A percentile compares a stretch with the other conserved stretches of the same genome.
phyloP scores from a whole-genome alignment of 2,329 filamentous ascomycete species.

The Curvularia sp. region DNA sequence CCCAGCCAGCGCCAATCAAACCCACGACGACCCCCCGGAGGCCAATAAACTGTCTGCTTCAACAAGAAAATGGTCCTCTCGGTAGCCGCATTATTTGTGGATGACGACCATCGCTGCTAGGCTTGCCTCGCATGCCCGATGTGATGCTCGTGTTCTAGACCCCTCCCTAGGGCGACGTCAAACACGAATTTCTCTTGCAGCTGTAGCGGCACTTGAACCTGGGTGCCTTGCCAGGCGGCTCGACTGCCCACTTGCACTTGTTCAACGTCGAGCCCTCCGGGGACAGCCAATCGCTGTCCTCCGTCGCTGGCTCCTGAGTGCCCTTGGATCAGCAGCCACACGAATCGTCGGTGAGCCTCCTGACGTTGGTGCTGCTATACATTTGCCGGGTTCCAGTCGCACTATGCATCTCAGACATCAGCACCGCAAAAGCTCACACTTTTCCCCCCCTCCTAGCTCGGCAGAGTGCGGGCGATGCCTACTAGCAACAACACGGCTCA shows the following conservation, averaged over 20 bases:
- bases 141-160: constrained; percentile 44
- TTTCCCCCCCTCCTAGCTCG: background rate
- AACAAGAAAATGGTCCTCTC: constrained; percentile 19
- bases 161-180: constrained; percentile 31
- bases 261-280: constrained; percentile 21
- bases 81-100: constrained; percentile 27
- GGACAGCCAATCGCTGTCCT: constrained; percentile 25
- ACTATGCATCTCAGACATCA: constrained; percentile 13
- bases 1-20: constrained; percentile 20
- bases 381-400: constrained; percentile 14
- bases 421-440: constrained; percentile 10
- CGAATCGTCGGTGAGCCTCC: constrained; percentile 26
- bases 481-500: constrained; percentile 3
- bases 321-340: constrained; percentile 20
- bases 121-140: constrained; percentile 15
- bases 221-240: constrained; percentile 26
- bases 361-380: constrained; percentile 9
- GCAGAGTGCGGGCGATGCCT: constrained; percentile 7
- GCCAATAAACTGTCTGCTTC: constrained; percentile 17
- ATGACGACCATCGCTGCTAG: constrained; percentile 35
- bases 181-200: constrained; percentile 39
- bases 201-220: constrained; percentile 34
- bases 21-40: constrained; percentile 10
- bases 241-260: constrained; percentile 25
- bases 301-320: constrained; percentile 18